phyloP scores from a whole-genome alignment of 306 rosid species.

The Quercus dentata region DNA sequence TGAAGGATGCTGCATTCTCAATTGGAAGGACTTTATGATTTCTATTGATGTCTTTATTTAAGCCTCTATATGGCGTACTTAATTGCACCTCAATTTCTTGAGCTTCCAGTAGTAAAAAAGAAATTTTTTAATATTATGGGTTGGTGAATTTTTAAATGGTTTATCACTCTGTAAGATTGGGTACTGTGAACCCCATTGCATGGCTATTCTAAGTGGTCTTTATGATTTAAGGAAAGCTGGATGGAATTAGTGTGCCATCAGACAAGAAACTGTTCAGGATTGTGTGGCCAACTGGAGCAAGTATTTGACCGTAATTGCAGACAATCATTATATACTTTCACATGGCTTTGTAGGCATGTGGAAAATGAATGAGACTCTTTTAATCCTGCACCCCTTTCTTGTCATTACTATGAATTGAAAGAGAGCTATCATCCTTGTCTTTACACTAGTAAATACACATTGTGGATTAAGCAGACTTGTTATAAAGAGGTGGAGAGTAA shows the following conservation, averaged over 20 bases:
- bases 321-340: neutral
- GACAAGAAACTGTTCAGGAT: neutral
- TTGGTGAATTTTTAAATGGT: neutral
- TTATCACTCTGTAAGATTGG: neutral
- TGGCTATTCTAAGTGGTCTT: neutral
- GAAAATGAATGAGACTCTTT: neutral
- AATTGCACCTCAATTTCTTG: neutral
- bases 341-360: neutral
- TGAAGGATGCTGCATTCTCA: neutral
- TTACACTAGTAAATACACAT: no score
- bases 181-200: neutral
- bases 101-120: neutral
- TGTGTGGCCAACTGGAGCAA: neutral
- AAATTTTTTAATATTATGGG: no score
- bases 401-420: no score
- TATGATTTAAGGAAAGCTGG: neutral
- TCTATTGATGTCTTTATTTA: neutral
- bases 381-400: no score
- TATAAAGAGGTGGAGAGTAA: no score
- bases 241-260: neutral
- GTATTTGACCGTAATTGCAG: neutral
- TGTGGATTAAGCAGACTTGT: no score
- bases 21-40: neutral
- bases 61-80: neutral
- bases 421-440: no score